Percentiles rank a stretch among this genome's conserved stretches.
Conservation (phyloP, 768 basidiomycete species). For the Gyrodon lividus region DNA sequence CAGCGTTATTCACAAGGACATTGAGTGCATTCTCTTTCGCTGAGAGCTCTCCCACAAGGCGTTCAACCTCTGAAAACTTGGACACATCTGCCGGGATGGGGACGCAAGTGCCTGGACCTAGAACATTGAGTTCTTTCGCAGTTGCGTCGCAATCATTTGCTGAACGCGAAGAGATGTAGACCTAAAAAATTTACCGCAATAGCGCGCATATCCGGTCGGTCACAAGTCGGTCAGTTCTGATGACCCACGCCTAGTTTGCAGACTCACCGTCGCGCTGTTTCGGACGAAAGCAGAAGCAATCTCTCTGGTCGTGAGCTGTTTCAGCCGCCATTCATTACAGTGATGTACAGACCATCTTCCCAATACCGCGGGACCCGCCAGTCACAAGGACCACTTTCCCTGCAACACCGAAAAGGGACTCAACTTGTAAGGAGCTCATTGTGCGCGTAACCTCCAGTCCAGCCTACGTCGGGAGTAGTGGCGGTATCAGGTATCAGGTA, state of each 20-base stretch:
- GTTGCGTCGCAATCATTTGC: constrained; percentile 50
- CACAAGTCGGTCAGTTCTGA: not conserved
- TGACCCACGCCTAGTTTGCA: constrained; percentile 12
- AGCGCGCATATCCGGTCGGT: not conserved
- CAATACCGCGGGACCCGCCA: constrained; percentile 65
- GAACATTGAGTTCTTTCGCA: constrained; percentile 47
- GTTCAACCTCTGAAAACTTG: constrained; percentile 51
- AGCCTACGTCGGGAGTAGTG: no score
- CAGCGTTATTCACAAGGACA: constrained; percentile 65
- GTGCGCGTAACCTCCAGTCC: not conserved
- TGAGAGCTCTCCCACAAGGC: constrained; percentile 49
- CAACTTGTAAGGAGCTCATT: constrained; percentile 38
- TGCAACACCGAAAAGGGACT: constrained; percentile 48
- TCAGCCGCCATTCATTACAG: not conserved
- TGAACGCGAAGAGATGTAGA: constrained; percentile 63
- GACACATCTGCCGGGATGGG: constrained; percentile 55
- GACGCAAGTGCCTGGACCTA: constrained; percentile 56
- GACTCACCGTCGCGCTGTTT: constrained; percentile 56
- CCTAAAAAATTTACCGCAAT: constrained; percentile 29
- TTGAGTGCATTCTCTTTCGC: constrained; percentile 53
- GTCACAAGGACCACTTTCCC: constrained; percentile 60
- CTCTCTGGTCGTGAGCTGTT: constrained; percentile 32
- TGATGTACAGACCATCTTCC: constrained; percentile 51
- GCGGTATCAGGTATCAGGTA: not conserved
- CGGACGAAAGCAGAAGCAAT: constrained; percentile 62